Evolutionary conservation across 257 asterid genomes (phyloP).

Genomic region (Solanum dulcamara): DNA sequence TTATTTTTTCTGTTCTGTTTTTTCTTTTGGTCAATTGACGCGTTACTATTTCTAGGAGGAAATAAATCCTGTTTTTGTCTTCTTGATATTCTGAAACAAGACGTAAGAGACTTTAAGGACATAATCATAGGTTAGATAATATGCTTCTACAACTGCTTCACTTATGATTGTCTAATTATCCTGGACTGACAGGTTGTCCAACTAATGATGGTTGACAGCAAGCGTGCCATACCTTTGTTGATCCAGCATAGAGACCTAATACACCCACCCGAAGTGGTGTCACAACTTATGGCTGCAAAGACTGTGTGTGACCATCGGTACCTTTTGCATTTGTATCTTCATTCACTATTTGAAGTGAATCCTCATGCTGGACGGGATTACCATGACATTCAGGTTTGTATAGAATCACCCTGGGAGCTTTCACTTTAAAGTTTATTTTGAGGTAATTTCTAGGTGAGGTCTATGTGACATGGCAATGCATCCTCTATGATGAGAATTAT

Average conservation of each 20-base stretch:
- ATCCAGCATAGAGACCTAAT: slow-evolving; percentile 62
- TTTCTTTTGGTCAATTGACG: not conserved
- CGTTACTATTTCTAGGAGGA: not conserved
- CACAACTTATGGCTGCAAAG: slow-evolving; percentile 68
- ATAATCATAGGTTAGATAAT: not conserved
- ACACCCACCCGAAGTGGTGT: slow-evolving; percentile 80
- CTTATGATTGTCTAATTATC: not conserved
- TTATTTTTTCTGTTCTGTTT: not conserved
- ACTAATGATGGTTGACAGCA: slow-evolving; percentile 87
- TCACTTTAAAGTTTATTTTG: not conserved
- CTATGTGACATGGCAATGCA: not conserved
- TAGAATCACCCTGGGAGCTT: not conserved
- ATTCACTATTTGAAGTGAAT: slow-evolving; percentile 61
- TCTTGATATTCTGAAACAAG: not conserved
- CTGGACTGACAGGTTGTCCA: slow-evolving; percentile 72
- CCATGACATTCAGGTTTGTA: slow-evolving; percentile 95
- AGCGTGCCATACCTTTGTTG: slow-evolving; percentile 70
- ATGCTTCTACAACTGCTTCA: not conserved
- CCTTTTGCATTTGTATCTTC: slow-evolving; percentile 66
- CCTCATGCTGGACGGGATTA: slow-evolving; percentile 88
- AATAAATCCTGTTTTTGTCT: not conserved
- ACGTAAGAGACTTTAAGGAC: not conserved
- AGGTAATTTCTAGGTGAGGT: not conserved
- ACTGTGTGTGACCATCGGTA: slow-evolving; percentile 48
- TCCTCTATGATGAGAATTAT: not conserved